Percentiles rank a stretch among this genome's conserved stretches.
phyloP scores from a whole-genome alignment of 1,284 basidiomycete species.

The Heterobasidion occidentale region DNA sequence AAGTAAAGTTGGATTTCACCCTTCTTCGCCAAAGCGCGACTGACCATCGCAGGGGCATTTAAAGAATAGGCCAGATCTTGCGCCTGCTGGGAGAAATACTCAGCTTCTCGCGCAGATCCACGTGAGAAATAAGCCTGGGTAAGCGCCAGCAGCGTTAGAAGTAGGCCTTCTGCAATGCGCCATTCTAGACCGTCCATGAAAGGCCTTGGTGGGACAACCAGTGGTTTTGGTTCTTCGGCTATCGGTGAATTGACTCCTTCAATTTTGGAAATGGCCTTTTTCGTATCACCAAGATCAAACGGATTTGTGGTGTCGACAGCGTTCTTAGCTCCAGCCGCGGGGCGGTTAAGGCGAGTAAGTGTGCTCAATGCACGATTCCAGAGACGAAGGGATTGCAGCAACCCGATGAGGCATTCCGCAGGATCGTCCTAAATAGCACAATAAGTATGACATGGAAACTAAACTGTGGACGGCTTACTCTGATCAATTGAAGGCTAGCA shows the following conservation, averaged over 20 bases:
- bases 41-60: constrained; percentile 54
- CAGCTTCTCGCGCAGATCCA: constrained; percentile 76
- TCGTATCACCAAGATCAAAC: constrained; percentile 40
- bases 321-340: constrained; percentile 18
- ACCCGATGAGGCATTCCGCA: constrained; percentile 46
- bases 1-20: constrained; percentile 65
- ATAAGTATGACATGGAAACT: neutral
- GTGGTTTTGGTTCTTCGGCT: constrained; percentile 5
- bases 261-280: constrained; percentile 25
- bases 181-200: constrained; percentile 61
- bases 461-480: constrained; percentile 31
- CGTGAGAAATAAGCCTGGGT: constrained; percentile 54
- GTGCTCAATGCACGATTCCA: constrained; percentile 76
- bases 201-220: constrained; percentile 12
- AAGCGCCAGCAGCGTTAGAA: constrained; percentile 58
- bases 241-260: constrained; percentile 8
- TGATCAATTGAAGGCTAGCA: constrained; percentile 58
- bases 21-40: constrained; percentile 55
- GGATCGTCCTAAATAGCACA: constrained; percentile 51
- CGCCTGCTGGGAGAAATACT: constrained; percentile 75
- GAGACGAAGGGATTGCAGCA: constrained; percentile 69
- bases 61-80: constrained; percentile 59
- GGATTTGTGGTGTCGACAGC: constrained; percentile 40
- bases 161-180: constrained; percentile 64
- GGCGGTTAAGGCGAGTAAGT: constrained; percentile 50